These are phyloP conservation scores for Kuraishia ogatae DNA, from an alignment of 805 yeast genomes.

Conservation along the genomic window DNA sequence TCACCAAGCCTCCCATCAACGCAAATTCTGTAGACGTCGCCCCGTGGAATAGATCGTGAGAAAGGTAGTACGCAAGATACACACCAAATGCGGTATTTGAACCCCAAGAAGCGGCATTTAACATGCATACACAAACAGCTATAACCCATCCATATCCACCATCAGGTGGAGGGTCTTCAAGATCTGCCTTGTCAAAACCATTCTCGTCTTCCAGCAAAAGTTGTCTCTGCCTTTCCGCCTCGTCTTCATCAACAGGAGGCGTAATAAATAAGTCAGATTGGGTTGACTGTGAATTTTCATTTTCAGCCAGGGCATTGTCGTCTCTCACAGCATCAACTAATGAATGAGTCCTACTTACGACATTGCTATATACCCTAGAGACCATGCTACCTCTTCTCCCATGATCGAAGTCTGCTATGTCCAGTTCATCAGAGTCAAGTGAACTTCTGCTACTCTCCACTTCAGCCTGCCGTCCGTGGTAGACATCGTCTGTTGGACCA, in stretches of 20 bases:
- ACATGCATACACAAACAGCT: constrained; percentile 1
- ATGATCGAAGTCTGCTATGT: neutral
- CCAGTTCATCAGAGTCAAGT: neutral
- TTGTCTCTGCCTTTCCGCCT: neutral
- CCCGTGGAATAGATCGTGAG: constrained; percentile 36
- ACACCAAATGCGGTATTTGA: constrained; percentile 53
- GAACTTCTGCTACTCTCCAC: neutral
- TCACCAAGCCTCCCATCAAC: constrained; percentile 50
- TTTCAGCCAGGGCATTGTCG: neutral
- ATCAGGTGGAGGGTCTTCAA: constrained; percentile 6
- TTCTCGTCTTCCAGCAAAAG: neutral
- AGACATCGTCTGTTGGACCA: neutral
- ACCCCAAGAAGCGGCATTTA: constrained; percentile 48
- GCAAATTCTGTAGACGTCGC: constrained; percentile 51
- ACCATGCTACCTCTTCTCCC: neutral
- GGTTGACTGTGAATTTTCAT: neutral
- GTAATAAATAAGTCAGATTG: neutral
- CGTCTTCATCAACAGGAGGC: neutral
- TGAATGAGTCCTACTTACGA: neutral
- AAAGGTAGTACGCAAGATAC: constrained; percentile 43
- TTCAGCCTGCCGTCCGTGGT: neutral
- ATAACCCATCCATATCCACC: neutral
- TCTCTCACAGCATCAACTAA: constrained; percentile 1
- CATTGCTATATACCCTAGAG: neutral
- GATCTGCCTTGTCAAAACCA: constrained; percentile 2